Evolutionary conservation across 2,329 filamentous ascomycete genomes (phyloP).

Genomic region (Ilyonectria mors-panacis): DNA sequence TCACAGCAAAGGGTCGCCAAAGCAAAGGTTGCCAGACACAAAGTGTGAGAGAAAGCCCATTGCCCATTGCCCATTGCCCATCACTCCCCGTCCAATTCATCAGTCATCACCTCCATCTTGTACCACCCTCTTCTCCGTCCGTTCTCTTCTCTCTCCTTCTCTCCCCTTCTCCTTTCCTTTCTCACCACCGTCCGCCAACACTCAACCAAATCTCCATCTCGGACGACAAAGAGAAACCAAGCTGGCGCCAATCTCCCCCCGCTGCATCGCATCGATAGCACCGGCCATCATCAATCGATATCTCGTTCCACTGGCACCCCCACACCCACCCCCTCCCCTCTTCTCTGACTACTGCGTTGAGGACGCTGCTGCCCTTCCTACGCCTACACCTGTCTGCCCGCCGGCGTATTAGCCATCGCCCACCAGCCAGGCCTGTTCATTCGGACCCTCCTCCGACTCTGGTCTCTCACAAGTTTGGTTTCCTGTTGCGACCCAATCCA

Average conservation of each 20-base stretch:
- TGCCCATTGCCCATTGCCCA: neutral
- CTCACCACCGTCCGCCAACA: slow-evolving; percentile 1
- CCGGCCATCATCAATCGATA: slow-evolving; percentile 43
- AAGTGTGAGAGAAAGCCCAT: slow-evolving; percentile 9
- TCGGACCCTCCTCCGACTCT: slow-evolving; percentile 23
- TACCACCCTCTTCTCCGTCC: neutral
- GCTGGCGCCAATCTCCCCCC: slow-evolving; percentile 19
- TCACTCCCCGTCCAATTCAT: slow-evolving; percentile 36
- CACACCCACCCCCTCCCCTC: slow-evolving; percentile 32
- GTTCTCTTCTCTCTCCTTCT: neutral
- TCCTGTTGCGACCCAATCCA: slow-evolving; percentile 40
- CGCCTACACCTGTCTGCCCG: slow-evolving; percentile 25
- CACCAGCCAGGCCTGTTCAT: slow-evolving; percentile 37
- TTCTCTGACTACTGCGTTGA: slow-evolving; percentile 5
- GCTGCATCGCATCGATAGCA: slow-evolving; percentile 25
- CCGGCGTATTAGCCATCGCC: slow-evolving; percentile 19
- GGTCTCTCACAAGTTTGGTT: slow-evolving; percentile 24
- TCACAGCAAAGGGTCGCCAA: slow-evolving; percentile 1
- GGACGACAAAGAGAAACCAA: slow-evolving; percentile 17
- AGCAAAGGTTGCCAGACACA: slow-evolving; percentile 6
- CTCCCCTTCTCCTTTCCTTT: neutral
- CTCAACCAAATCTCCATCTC: slow-evolving; percentile 23
- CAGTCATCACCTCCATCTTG: slow-evolving; percentile 29
- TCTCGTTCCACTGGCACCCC: slow-evolving; percentile 48
- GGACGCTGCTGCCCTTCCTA: slow-evolving; percentile 1